These are phyloP conservation scores for Persicaria maculosa DNA, from an alignment of 148 eudicot genomes.

Conservation along the genomic window DNA sequence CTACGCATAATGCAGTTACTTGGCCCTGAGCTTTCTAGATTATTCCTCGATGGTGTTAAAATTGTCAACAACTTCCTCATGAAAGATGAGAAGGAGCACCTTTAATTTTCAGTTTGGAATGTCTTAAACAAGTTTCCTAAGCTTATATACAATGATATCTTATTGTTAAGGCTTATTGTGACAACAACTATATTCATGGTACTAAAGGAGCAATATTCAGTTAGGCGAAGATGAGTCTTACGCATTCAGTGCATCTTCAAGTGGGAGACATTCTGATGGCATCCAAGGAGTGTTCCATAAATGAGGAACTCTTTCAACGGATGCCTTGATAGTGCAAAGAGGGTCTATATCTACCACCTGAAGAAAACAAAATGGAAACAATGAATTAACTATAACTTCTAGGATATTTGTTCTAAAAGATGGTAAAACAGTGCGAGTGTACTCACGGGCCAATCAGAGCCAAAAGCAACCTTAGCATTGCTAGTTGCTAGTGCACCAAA, in stretches of 20 bases:
- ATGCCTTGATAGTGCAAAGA: conserved; percentile 60
- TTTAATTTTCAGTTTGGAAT: neutral
- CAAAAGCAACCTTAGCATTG: conserved; percentile 67
- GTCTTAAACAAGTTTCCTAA: neutral
- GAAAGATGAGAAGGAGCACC: neutral
- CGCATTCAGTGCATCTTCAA: conserved; percentile 79
- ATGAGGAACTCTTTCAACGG: conserved; percentile 70
- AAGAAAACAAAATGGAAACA: conserved; percentile 9
- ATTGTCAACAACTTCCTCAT: neutral
- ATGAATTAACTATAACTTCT: neutral
- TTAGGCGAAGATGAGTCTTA: conserved; percentile 25
- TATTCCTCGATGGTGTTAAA: neutral
- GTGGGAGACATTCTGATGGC: conserved; percentile 60
- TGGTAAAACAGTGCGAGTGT: neutral
- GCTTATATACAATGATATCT: neutral
- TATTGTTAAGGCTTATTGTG: neutral
- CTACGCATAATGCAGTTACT: neutral
- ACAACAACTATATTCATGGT: neutral
- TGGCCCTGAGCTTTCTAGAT: no score
- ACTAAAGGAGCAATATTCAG: neutral
- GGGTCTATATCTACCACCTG: conserved; percentile 94
- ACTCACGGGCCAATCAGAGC: conserved; percentile 99
- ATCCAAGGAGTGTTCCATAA: conserved; percentile 73
- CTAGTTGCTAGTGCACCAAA: conserved; percentile 53
- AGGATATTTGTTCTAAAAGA: neutral